Evolutionary conservation across 2,329 filamentous ascomycete species (phyloP), one percentile per base, ranked within the genome.

Genomic region (Pleurostoma richardsiae): DNA sequence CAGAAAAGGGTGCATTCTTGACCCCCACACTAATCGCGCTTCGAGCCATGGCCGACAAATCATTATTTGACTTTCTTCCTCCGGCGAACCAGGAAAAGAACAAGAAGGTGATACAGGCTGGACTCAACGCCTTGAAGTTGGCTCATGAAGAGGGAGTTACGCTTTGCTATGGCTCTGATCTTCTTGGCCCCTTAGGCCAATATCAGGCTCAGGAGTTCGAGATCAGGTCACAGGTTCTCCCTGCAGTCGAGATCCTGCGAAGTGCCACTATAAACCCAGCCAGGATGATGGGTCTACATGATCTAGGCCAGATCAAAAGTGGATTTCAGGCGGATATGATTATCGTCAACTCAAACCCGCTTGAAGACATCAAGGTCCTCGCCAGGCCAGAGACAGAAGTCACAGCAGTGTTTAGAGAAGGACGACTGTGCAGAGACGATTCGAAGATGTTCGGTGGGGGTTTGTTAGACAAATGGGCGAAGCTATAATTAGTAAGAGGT

Each of bases 21-120:
- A 77, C 73, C 1, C 74, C 74, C 3, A 77, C 72, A 1, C 59
- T 76, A 30, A 62, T 72, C n/a, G 66, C 19, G 19, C 19, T 19
- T 19, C 19, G 19, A 19, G 19, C 19, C 19, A 19, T 19, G 19
- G 19, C 19, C 19, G 19, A 19, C 19, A 19, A 19, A 19, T 19
- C 19, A 19, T 19, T 19, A 19, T 19, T 19, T 19, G 19, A 19
- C 19, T 19, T 19, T 19, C 19, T 19, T 19, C 19, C 19, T 19
- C 19, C 19, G 19, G 19, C 19, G 19, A 19, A 19, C 19, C 19
- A 19, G 41, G 29, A 43, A 26, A 43, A 43, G 19, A 43, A 43
- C 41, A 33, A 33, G 4, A 30, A 10, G 5, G n/a, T 43, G 6
- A 43, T 43, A 31, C 8, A 43, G 36, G 31, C 41, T 8, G 41